Base-by-base conservation (phyloP, 1,284 basidiomycete species). In the Moesziomyces parantarcticus region DNA sequence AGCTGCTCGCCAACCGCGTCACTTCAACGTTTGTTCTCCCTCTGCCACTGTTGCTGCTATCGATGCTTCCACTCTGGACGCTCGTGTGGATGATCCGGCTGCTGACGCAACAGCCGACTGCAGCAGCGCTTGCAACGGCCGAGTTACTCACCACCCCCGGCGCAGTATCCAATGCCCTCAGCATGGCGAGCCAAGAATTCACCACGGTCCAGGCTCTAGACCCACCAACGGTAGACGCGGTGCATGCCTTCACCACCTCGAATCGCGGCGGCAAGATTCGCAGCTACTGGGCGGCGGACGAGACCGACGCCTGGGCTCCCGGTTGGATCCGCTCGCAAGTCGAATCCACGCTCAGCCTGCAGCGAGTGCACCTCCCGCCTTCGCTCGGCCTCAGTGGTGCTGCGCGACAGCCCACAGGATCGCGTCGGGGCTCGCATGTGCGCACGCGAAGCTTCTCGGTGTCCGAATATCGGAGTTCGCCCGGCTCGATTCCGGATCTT, bases 181-280 rank as follows among this genome's bases (percentile, higher is more conserved):
- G 25, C 11, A 78, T 80, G 79, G 79, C 77, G 0, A 45, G 54
- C 10, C 62, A 80, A 7, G 79, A 80, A 43, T 74, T 80, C 36
- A 18, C 47, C 14, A 67, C 64, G 7, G 64, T 79, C 7, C 50
- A 61, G 7, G 32, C 36, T 9, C 46, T 77, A 3, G 49, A 58
- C 13, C 14, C 45, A 11, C 48, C 61, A 0, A 66, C 59, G 1
- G 44, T 59, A 13, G 58, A 72, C 5, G 51, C 70, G 3, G 20
- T 70, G 1, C 10, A 20, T 1, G 26, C 3, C 5, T 70, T 77
- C 13, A 63, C 58, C 9, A 20, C 14, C 18, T n/a, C n/a, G n/a
- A 34, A 59, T 7, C 23, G n/a, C 3, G 55, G 22, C 4, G 64
- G 57, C 10, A 53, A 34, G 21, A 42, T 64, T 1, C 41, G 60